Conservation (phyloP, 768 basidiomycete genomes). For the Russula olivacea region DNA sequence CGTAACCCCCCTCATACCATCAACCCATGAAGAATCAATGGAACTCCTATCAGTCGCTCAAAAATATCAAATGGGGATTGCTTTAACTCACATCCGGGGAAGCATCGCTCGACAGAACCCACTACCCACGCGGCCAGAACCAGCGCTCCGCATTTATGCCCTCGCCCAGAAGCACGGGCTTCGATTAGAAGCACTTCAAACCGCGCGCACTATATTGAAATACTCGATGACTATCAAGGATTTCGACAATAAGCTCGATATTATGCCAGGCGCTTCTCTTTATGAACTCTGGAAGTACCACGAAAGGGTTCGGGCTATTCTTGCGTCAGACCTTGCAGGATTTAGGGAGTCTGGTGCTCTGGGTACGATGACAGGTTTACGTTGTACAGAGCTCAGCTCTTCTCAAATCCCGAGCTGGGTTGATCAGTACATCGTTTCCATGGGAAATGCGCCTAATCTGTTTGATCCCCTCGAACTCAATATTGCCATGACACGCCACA, state of each 20-base stretch:
- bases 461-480: constrained; percentile 1
- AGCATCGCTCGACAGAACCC: not conserved
- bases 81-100: not conserved
- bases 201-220: not conserved
- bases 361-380: not conserved
- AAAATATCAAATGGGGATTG: not conserved
- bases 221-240: not conserved
- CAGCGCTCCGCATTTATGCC: not conserved
- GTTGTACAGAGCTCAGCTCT: not conserved
- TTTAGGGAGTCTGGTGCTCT: not conserved
- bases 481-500: not conserved
- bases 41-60: not conserved
- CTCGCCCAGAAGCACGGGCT: not conserved
- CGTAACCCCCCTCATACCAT: not conserved
- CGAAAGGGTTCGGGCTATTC: not conserved
- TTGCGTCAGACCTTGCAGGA: not conserved
- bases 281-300: constrained; percentile 13
- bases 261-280: not conserved
- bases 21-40: not conserved
- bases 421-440: not conserved
- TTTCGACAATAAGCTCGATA: not conserved
- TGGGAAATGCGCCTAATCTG: not conserved
- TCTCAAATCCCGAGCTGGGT: constrained; percentile 1
- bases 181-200: not conserved
- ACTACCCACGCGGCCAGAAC: not conserved